Conservation (phyloP, 2,329 filamentous ascomycete genomes). For the Cytospora schulzeri region DNA sequence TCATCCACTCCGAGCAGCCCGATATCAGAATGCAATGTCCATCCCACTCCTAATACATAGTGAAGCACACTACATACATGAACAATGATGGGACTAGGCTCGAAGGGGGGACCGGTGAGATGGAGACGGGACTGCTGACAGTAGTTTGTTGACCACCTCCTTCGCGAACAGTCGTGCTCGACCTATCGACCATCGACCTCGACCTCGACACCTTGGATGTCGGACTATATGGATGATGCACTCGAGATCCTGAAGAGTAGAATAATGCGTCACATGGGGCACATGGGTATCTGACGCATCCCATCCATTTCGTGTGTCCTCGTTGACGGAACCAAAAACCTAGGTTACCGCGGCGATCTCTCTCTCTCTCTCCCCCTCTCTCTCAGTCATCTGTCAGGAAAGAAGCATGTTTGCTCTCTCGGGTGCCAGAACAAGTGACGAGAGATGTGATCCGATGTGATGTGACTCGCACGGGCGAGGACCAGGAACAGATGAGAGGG, state of each 20-base stretch:
- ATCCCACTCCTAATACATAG: conserved; percentile 7
- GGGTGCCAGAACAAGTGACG: no score
- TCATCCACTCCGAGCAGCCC: neutral
- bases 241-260: neutral
- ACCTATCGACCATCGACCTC: neutral
- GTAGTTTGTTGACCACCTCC: conserved; percentile 6
- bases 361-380: no score
- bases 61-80: neutral
- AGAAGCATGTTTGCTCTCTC: no score
- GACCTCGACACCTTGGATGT: neutral
- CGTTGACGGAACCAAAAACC: no score
- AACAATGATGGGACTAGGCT: conserved; percentile 6
- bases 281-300: no score
- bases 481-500: neutral
- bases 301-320: no score
- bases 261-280: neutral
- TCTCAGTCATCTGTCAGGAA: no score
- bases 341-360: no score
- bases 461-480: no score
- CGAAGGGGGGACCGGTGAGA: conserved; percentile 21
- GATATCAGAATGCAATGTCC: neutral
- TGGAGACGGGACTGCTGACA: conserved; percentile 17
- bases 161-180: neutral
- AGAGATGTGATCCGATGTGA: no score
- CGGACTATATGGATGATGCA: no score